Base-by-base conservation (phyloP, 208 protist species). In the Novymonas esmeraldas region DNA sequence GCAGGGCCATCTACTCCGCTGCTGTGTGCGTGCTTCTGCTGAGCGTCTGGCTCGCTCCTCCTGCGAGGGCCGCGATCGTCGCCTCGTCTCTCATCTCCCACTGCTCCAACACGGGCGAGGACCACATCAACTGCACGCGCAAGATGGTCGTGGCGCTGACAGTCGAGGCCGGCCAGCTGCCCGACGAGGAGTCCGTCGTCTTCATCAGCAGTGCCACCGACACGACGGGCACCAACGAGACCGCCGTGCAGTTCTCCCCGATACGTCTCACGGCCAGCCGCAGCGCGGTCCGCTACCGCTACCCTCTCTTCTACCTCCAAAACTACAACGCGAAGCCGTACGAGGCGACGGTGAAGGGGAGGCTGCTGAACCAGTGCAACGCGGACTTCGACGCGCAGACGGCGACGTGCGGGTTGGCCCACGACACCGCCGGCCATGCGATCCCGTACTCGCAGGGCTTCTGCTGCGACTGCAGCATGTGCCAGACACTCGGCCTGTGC, bases 261-360 rank as follows among this genome's bases (percentile, higher is more conserved):
- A 71, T 96, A 11, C 52, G 59, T n/a, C 49, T 96, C 51, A 86
- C 83, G 24, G 77, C 70, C 28, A 88, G 72, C 49, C 85, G 89
- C 42, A 87, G 77, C 51, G 62, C 54, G 9, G 88, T 94, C 26
- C 74, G 77, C 24, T 92, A 93, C 77, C 79, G 77, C 60, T 94
- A 96, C 69, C 92, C 92, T 6, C 18, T 96, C 22, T 90, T 83
- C 64, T 96, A 95, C 72, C 71, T 78, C 36, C 79, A 82, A 45
- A 84, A 91, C 78, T 96, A 86, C 69, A 96, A 96, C 64, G 80
- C 87, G 2, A 81, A 96, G 64, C 89, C 92, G 3, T 92, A 86
- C 64, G 92, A 96, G 65, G 61, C 81, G 38, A 70, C 75, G 7
- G 79, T 94, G 46, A 57, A 54, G 28, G 81, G 79, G 22, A 70